Base-by-base conservation (phyloP, 192 early-diverging fungal species). In the Mortierella hygrophila region DNA sequence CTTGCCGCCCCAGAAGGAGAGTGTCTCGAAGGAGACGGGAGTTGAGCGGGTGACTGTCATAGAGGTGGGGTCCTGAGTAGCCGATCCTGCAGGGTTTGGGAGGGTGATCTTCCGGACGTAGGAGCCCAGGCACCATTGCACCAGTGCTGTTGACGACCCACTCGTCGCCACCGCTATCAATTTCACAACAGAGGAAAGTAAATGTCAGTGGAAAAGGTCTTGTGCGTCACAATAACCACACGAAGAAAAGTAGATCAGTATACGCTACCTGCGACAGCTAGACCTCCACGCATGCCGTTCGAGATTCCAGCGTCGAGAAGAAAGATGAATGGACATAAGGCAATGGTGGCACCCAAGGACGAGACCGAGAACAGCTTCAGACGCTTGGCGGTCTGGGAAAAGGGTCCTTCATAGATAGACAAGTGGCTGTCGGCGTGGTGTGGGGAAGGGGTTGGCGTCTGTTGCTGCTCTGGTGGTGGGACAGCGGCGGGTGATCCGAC, bases 331-430 rank as follows among this genome's bases (percentile, higher is more conserved):
- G 92, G 92, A 37, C 89, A 91, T 11, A 92, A 86, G 29, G 88
- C 91, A 42, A 88, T 65, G 18, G 90, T 91, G 20, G 90, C 81
- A 18, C 82, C 90, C 57, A 93, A 82, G 21, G 92, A 92, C 3
- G 88, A 86, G 42, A 93, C 82, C 3, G 92, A 93, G 76, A 93
- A 92, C 26, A 92, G 76, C 69, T 93, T 93, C n/a, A 93, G 81
- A 15, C 87, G 83, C 63, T 88, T 90, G 1, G 91, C 91, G 16
- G 90, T 90, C 55, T 83, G 85, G 18, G 91, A 87, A 13, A 90
- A 84, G 46, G 92, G 92, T 29, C 92, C 92, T 21, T 78, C 78
- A 74, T 93, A 93, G 60, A 93, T 90, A 1, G 76, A 71, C 13
- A 81, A 32, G 13, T 86, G 84, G 7, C 79, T 81, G 4, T 86